Conservation (phyloP, 108 stramenopile species). For the Pseudonitzschia delicatissima region DNA sequence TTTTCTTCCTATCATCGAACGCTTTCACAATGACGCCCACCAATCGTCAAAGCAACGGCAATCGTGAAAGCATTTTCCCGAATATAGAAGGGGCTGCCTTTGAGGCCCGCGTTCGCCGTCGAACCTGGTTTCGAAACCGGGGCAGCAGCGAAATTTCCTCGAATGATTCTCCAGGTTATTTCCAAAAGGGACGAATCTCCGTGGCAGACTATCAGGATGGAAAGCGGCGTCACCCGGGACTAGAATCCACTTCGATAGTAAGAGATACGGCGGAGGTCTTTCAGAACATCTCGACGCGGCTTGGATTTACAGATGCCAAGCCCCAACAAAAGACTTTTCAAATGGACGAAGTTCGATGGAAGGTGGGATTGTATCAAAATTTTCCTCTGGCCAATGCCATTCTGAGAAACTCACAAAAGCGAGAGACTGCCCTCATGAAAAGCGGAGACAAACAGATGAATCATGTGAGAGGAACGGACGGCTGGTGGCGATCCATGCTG, state of each 20-base stretch:
- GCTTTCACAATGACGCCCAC: no score
- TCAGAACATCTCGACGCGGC: neutral
- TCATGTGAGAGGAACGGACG: slow-evolving; percentile 35
- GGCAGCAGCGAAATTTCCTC: no score
- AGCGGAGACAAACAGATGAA: slow-evolving; percentile 33
- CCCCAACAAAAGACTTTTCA: neutral
- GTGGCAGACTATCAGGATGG: slow-evolving; percentile 4
- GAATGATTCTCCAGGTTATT: no score
- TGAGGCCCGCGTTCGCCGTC: no score
- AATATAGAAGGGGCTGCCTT: no score
- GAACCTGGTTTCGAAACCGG: no score
- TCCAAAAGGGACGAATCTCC: neutral
- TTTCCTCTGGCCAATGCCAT: slow-evolving; percentile 24
- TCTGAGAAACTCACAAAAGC: slow-evolving; percentile 6
- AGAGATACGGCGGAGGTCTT: neutral
- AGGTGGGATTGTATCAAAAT: slow-evolving; percentile 25
- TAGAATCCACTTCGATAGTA: neutral
- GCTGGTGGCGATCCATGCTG: slow-evolving; percentile 34
- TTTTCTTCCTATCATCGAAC: no score
- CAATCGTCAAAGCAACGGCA: no score
- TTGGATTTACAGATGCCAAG: neutral
- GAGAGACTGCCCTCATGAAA: slow-evolving; percentile 22
- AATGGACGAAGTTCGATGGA: slow-evolving; percentile 27
- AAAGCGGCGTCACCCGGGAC: neutral
- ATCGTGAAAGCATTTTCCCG: no score